Evolutionary conservation across 2,329 filamentous ascomycete genomes (phyloP).

Genomic region (Metarhizium humberi): DNA sequence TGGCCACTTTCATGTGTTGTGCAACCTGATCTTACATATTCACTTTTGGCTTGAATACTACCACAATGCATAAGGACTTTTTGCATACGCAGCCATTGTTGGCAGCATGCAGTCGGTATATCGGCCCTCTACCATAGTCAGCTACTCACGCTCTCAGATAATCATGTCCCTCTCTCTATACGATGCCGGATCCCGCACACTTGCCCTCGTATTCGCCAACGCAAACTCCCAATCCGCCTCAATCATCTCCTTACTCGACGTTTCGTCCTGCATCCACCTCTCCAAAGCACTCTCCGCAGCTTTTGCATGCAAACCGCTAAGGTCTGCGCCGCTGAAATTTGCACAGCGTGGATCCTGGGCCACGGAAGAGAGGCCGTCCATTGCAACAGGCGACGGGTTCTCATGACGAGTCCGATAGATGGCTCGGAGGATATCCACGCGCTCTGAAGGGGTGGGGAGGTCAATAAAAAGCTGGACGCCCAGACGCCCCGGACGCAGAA

Average conservation of each 20-base stretch:
- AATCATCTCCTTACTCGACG: constrained; percentile 16
- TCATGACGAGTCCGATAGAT: constrained; percentile 39
- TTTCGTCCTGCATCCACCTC: constrained; percentile 23
- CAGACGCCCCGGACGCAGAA: constrained; percentile 83
- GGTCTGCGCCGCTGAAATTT: constrained; percentile 65
- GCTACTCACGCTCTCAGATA: constrained; percentile 5
- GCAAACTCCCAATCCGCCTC: constrained; percentile 44
- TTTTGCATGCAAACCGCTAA: constrained; percentile 39
- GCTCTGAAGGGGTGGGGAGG: constrained; percentile 66
- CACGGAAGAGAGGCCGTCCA: constrained; percentile 49
- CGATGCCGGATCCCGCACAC: constrained; percentile 36
- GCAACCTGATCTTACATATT: too few species aligned
- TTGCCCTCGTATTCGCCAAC: constrained; percentile 36
- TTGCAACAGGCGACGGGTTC: constrained; percentile 31
- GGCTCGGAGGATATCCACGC: constrained; percentile 77
- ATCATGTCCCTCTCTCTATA: constrained; percentile 29
- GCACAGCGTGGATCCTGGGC: constrained; percentile 59
- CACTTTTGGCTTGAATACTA: too few species aligned
- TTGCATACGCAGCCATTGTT: background rate
- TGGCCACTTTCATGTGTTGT: too few species aligned
- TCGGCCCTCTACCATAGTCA: background rate
- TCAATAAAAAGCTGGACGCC: constrained; percentile 87
- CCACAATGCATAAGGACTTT: too few species aligned
- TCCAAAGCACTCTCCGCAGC: constrained; percentile 40
- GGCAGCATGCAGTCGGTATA: background rate